Conservation (phyloP, 768 basidiomycete species). For the Phlegmacium glaucopus region DNA sequence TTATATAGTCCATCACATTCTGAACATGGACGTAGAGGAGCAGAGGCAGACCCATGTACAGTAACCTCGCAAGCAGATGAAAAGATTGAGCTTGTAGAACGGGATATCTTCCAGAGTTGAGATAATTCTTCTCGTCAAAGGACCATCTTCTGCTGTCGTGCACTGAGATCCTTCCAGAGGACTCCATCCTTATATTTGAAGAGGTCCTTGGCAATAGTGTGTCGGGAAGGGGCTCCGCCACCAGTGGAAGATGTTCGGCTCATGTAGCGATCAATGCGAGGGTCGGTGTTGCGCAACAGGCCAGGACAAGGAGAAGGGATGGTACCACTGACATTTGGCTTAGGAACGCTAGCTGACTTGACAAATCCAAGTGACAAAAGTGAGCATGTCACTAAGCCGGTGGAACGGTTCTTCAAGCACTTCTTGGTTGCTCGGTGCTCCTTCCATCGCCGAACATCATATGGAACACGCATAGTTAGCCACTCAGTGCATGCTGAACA, state of each 20-base stretch:
- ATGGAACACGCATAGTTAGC: constrained; percentile 14
- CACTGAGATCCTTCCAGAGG: constrained; percentile 1
- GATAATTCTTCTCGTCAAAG: constrained; percentile 1
- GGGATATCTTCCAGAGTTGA: constrained; percentile 2
- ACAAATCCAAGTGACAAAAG: constrained; percentile 1
- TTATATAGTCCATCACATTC: constrained; percentile 1
- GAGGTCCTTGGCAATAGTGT: neutral
- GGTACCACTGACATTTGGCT: neutral
- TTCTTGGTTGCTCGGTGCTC: constrained; percentile 7
- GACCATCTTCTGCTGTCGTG: neutral
- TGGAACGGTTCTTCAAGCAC: neutral
- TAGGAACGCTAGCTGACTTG: neutral
- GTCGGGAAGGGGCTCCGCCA: constrained; percentile 11
- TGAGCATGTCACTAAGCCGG: neutral
- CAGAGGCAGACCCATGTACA: too few relatives aligned
- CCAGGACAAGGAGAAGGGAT: constrained; percentile 2
- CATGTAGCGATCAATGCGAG: constrained; percentile 5
- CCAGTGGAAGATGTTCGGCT: constrained; percentile 4
- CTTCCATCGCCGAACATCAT: constrained; percentile 11
- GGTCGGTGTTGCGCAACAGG: constrained; percentile 5
- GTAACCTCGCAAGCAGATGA: constrained; percentile 6
- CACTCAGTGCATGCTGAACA: constrained; percentile 15
- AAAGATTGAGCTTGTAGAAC: constrained; percentile 8
- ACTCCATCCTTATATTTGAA: neutral
- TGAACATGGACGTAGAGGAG: constrained; percentile 2